Evolutionary conservation across 768 basidiomycete species (phyloP).

Genomic region (Naganishia vaughanmartiniae): DNA sequence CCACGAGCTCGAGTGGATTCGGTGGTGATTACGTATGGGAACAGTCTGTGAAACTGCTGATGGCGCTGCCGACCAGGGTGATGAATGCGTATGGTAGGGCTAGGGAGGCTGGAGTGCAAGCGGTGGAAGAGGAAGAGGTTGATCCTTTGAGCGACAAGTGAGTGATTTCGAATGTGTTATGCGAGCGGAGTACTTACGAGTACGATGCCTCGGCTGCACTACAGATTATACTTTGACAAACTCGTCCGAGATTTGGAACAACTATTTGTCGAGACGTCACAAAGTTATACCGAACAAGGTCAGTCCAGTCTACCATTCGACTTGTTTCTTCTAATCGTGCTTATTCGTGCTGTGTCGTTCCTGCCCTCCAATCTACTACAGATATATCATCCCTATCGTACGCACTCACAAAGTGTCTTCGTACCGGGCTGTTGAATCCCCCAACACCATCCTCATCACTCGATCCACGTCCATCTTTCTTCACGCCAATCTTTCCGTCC

Average conservation of each 20-base stretch:
- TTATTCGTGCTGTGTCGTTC: background rate
- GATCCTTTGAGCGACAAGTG: constrained; percentile 55
- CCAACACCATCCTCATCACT: constrained; percentile 33
- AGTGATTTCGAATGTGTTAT: constrained; percentile 22
- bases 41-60: constrained; percentile 65
- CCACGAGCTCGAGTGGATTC: constrained; percentile 31
- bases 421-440: constrained; percentile 37
- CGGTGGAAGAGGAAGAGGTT: constrained; percentile 54
- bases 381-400: constrained; percentile 26
- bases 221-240: constrained; percentile 36
- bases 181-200: background rate
- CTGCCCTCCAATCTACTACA: background rate
- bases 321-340: background rate
- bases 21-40: constrained; percentile 64
- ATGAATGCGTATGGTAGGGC: constrained; percentile 65
- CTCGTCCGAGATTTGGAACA: constrained; percentile 36
- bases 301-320: constrained; percentile 11
- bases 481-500: constrained; percentile 57
- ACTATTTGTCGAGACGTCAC: constrained; percentile 44
- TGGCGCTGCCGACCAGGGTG: constrained; percentile 71
- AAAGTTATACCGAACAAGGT: background rate
- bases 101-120: constrained; percentile 34
- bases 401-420: constrained; percentile 53
- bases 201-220: background rate
- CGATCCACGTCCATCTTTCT: constrained; percentile 57